Evolutionary conservation across 2,329 filamentous ascomycete genomes (phyloP), one percentile per base, ranked within the genome.

Genomic region (Parascedosporium putredinis): DNA sequence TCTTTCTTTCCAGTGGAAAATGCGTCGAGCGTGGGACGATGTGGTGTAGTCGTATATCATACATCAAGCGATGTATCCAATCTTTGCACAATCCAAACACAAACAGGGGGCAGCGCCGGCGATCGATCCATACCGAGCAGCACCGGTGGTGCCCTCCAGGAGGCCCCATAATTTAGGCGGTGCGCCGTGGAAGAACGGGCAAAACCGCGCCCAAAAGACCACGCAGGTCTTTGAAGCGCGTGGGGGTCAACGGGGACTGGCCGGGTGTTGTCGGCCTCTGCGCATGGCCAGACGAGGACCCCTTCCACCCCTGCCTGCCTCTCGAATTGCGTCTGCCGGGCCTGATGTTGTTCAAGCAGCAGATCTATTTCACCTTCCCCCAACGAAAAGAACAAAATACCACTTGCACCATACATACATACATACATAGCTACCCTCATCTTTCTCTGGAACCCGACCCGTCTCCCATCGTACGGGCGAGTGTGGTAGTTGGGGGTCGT

Each of bases 11-110:
- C 36, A 20, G 38, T 42, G 38, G n/a, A 42, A 20, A 20, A 42
- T 42, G 12, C 38, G 7, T 42, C 20, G 38, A 42, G 38, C 10
- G 38, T 42, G 38, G 38, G 20, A 42, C 38, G 38, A 42, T 42
- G 38, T 42, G 38, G 38, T 42, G 38, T 42, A 42, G 38, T 42
- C 38, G 38, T 42, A 42, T 42, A 42, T 42, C n/a, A 42, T 16
- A 20, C 16, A 42, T 42, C 38, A 20, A 22, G n/a, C n/a, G n/a
- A n/a, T n/a, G n/a, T n/a, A n/a, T n/a, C n/a, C n/a, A n/a, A n/a
- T n/a, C n/a, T n/a, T n/a, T n/a, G n/a, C n/a, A n/a, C n/a, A n/a
- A n/a, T n/a, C n/a, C n/a, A n/a, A n/a, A n/a, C n/a, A n/a, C n/a
- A n/a, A n/a, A n/a, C n/a, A n/a, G n/a, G n/a, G n/a, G n/a, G n/a